Base-by-base conservation (phyloP, 2,329 filamentous ascomycete genomes). In the Trichoderma koningiopsis region DNA sequence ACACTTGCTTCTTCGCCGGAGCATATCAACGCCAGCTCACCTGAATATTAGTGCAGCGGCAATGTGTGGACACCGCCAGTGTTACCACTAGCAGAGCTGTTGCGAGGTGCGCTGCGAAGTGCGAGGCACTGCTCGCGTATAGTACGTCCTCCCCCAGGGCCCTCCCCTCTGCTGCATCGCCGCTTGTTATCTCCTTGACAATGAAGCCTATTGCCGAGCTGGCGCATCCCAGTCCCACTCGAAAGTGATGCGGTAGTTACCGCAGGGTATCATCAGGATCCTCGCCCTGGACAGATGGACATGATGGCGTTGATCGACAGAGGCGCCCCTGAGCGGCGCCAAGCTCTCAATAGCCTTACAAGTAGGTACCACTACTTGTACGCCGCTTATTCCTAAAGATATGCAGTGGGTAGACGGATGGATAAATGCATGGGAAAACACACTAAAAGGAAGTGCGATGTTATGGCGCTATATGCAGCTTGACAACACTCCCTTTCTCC, bases 401-500 rank as follows among this genome's bases (percentile, higher is more conserved):
- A 58, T 58, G 31, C n/a, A 14, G 22, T 56, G 52, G 27, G 56
- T 57, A 29, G 37, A 49, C 35, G 37, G 53, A 49, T 13, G 53
- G 33, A 31, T 31, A 27, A 27, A 27, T 27, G 27, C 27, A 27
- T 27, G 27, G 27, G 43, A 35, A 53, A 29, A 35, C 53, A 37
- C 53, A 67, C 64, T 67, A 67, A 58, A 43, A 37, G 31, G 8
- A 22, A 59, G n/a, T 8, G 24, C 64, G 55, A 67, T 67, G 64
- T 56, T 67, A 67, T 55, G 35, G 27, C 27, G 37, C 57, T 24
- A 37, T 16, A 59, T 33, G 43, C 19, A 43, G 22, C 55, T 67
- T 52, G 64, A 55, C 40, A 47, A 43, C 52, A 22, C 29, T 47
- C 49, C 61, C 52, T 40, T 64, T 55, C 63, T 58, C 53, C 63